These are phyloP conservation scores for Saraca asoca DNA, from an alignment of 331 rosid species.

Conservation along the genomic window DNA sequence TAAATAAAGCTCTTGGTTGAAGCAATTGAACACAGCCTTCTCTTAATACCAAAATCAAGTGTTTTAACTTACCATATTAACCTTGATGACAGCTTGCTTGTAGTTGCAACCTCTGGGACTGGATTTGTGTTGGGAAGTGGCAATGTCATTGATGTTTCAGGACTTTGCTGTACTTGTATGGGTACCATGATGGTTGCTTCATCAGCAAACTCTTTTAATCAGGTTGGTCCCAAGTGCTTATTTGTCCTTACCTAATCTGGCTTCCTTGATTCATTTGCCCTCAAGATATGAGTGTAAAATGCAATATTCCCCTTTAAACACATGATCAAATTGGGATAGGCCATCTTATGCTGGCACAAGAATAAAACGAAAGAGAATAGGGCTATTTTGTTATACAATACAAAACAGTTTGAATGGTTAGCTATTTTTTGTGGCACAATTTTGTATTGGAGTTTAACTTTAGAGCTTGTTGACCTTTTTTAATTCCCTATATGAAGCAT, in stretches of 20 bases:
- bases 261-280: not conserved
- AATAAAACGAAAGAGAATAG: not conserved
- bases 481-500: not conserved
- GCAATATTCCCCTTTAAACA: not conserved
- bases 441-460: not conserved
- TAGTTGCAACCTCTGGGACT: slow-evolving; percentile 95
- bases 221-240: slow-evolving; percentile 51
- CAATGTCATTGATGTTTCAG: slow-evolving; percentile 55
- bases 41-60: too few relatives aligned
- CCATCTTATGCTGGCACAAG: not conserved
- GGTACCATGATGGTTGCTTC: slow-evolving; percentile 99
- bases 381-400: not conserved
- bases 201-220: slow-evolving; percentile 88
- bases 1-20: too few relatives aligned
- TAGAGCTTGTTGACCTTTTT: not conserved
- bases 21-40: too few relatives aligned
- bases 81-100: slow-evolving; percentile 67
- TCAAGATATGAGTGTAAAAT: not conserved
- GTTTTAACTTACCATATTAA: too few relatives aligned
- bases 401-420: not conserved
- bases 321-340: not conserved
- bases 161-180: slow-evolving; percentile 80
- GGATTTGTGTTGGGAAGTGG: slow-evolving; percentile 89
- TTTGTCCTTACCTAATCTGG: not conserved
- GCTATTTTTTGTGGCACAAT: not conserved